A percentile compares a stretch with the other conserved stretches of the same genome.
Conservation (phyloP, 148 eudicot species). For the Silene conica region DNA sequence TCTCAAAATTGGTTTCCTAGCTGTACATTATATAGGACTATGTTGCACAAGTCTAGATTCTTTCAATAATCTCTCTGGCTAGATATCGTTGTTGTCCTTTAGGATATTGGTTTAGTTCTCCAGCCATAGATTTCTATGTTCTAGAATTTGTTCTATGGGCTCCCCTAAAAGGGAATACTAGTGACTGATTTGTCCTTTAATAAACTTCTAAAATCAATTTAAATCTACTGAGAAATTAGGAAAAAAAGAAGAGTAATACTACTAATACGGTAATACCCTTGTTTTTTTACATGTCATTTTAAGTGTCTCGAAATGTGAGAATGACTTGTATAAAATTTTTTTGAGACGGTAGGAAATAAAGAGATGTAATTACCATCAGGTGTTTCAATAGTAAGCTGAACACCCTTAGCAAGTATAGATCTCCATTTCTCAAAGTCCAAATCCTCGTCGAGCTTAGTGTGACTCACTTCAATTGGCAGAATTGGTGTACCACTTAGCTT, state of each 20-base stretch:
- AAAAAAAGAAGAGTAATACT: no score
- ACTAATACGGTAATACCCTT: no score
- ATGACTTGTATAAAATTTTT: no score
- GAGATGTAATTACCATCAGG: constrained; percentile 45
- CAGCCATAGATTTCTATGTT: background rate
- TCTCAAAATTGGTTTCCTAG: no score
- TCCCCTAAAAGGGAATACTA: background rate
- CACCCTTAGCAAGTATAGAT: constrained; percentile 58
- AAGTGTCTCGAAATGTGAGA: no score
- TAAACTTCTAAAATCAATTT: background rate
- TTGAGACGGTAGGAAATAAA: background rate
- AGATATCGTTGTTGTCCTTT: background rate
- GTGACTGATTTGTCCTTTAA: background rate
- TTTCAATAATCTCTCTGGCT: background rate
- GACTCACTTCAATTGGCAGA: constrained; percentile 52
- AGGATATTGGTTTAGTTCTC: background rate
- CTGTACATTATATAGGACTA: no score
- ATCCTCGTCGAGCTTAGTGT: constrained; percentile 37
- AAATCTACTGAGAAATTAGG: no score
- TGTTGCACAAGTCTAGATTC: background rate
- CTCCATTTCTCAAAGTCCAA: constrained; percentile 58
- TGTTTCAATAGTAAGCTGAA: constrained; percentile 46
- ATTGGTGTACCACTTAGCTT: constrained; percentile 54
- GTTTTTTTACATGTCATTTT: background rate
- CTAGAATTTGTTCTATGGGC: background rate